Evolutionary conservation across 2,329 filamentous ascomycete genomes (phyloP).

Genomic region (Colletotrichum sojae): DNA sequence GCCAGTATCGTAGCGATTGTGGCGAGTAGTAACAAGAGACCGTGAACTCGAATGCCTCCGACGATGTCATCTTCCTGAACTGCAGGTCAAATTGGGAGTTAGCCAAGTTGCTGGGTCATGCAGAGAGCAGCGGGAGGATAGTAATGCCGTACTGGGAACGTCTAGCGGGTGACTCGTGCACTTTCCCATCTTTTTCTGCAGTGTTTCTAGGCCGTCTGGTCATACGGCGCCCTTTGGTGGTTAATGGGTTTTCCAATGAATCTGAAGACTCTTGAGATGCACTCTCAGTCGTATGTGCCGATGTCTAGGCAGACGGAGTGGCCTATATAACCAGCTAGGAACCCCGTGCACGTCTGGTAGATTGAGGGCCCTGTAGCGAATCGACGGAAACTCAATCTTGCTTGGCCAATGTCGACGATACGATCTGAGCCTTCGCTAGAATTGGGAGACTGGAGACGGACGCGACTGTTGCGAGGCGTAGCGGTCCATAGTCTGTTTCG

Average conservation of each 20-base stretch:
- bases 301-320: too few relatives aligned
- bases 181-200: neutral
- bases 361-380: too few relatives aligned
- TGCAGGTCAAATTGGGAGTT: neutral
- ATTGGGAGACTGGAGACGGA: neutral
- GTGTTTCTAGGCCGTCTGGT: neutral
- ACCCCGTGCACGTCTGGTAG: too few relatives aligned
- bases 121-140: too few relatives aligned
- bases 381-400: too few relatives aligned
- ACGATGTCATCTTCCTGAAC: neutral
- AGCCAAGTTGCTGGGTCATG: neutral
- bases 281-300: too few relatives aligned
- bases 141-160: conserved; percentile 8
- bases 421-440: neutral
- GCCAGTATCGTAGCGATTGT: neutral
- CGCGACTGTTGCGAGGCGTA: too few relatives aligned
- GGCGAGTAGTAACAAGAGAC: conserved; percentile 5
- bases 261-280: too few relatives aligned
- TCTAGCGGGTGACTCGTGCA: conserved; percentile 15
- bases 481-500: neutral
- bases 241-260: too few relatives aligned
- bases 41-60: conserved; percentile 5
- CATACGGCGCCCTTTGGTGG: too few relatives aligned
- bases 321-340: too few relatives aligned
- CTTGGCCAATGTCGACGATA: too few relatives aligned